Conservation (phyloP, 2,329 filamentous ascomycete species). For the Zalaria obscura region DNA sequence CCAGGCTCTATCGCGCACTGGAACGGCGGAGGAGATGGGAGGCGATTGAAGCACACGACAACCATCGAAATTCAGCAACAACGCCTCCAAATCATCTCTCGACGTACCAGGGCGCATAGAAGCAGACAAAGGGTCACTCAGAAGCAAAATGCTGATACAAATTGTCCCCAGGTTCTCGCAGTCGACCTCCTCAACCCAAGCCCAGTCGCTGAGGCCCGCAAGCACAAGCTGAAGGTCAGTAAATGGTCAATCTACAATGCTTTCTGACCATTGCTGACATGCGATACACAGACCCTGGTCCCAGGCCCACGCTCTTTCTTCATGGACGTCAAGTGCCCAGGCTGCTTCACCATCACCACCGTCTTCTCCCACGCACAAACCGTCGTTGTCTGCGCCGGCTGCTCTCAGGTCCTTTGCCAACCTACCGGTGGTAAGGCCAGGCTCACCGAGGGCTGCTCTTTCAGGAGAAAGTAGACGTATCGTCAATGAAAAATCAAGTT, state of each 20-base stretch:
- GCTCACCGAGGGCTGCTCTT: slow-evolving; percentile 99
- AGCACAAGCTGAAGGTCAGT: slow-evolving; percentile 99
- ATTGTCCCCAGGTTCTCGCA: slow-evolving; percentile 74
- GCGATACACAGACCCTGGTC: slow-evolving; percentile 46
- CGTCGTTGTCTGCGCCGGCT: slow-evolving; percentile 99
- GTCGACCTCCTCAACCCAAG: slow-evolving; percentile 99
- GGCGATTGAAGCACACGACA: neutral
- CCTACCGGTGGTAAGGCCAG: slow-evolving; percentile 98
- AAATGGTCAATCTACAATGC: slow-evolving; percentile 4
- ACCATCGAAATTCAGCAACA: slow-evolving; percentile 1
- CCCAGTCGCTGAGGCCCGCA: slow-evolving; percentile 93
- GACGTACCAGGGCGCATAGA: neutral
- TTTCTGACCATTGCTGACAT: neutral
- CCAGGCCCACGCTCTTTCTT: slow-evolving; percentile 97
- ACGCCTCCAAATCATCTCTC: neutral
- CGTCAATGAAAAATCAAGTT: slow-evolving; percentile 10
- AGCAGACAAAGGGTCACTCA: neutral
- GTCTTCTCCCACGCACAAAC: slow-evolving; percentile 99
- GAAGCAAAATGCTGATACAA: slow-evolving; percentile 10
- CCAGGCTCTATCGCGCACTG: neutral
- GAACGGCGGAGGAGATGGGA: neutral
- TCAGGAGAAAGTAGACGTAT: slow-evolving; percentile 94
- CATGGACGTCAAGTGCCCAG: slow-evolving; percentile 99
- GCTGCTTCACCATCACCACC: slow-evolving; percentile 99
- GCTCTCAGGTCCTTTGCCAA: slow-evolving; percentile 99